Evolutionary conservation across 257 asterid species (phyloP), one percentile per base, ranked within the genome.

Genomic region (Solanum phureja): DNA sequence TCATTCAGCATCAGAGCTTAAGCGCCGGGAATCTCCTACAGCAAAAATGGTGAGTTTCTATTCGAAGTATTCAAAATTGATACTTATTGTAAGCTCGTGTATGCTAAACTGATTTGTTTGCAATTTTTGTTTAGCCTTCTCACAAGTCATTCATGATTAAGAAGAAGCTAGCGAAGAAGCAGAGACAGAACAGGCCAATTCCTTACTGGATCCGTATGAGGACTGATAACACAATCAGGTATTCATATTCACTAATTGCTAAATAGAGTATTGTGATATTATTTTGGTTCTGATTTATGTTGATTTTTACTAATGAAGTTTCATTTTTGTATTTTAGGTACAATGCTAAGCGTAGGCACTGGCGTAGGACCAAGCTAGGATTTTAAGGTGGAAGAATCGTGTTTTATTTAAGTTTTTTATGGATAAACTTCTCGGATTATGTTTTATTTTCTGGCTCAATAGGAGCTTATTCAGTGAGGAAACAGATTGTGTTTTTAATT

Each of bases 341-440:
- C 86, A 88, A 88, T 72, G 90, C 88, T 23, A 88, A 88, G 82
- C 88, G 90, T 35, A 84, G 90, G 86, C 90, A 88, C 82, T 88
- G 90, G 90, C 90, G 90, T 85, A 87, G 90, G 31, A 88, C 90
- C 33, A 88, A 88, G 90, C 86, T 88, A 46, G 90, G 90, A 14
- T 88, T 88, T 66, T 88, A 85, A 87, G 87, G 46, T 86, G 82
- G 83, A 71, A 3, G 58, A 33, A 8, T 44, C 35, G 40, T 4
- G 64, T 29, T 79, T 79, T 52, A 66, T 85, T 72, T 18, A 23
- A 18, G 23, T 2, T 3, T 42, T 42, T 42, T 10, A 66, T 72
- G 79, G 56, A 52, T 6, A 40, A 19, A 27, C 19, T 8, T 79
- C 1, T 85, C 3, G n/a, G 46, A 11, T 42, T 68, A 35, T 64